Conservation (phyloP, 2,329 filamentous ascomycete genomes). For the Penicillium sp. region DNA sequence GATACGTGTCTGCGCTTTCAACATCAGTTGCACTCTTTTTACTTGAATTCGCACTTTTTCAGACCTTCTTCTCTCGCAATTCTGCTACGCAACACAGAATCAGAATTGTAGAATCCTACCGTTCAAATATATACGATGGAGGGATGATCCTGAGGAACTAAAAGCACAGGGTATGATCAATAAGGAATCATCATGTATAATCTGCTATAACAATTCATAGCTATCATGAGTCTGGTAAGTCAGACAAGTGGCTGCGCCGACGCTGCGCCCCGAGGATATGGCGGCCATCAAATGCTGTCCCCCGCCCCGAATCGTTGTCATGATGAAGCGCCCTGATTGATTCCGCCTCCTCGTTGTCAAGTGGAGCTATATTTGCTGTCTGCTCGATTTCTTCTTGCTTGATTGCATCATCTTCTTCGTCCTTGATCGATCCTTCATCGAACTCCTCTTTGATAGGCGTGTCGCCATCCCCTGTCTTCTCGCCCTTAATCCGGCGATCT, state of each 20-base stretch:
- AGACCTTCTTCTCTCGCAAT: background rate
- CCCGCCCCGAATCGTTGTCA: constrained; percentile 44
- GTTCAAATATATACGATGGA: background rate
- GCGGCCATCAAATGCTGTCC: constrained; percentile 47
- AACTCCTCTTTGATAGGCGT: constrained; percentile 8
- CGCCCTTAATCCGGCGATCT: constrained; percentile 20
- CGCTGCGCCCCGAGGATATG: constrained; percentile 28
- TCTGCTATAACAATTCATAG: background rate
- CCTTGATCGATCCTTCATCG: constrained; percentile 25
- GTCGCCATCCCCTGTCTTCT: constrained; percentile 8
- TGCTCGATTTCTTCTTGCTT: constrained; percentile 29
- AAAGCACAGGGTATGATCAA: background rate
- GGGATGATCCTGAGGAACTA: background rate
- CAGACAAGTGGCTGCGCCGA: constrained; percentile 27
- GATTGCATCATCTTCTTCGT: constrained; percentile 17
- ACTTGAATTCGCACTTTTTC: background rate
- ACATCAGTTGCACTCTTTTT: background rate
- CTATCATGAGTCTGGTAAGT: constrained; percentile 2
- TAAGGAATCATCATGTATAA: background rate
- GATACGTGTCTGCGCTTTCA: background rate
- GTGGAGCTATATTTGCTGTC: constrained; percentile 18
- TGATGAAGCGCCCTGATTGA: constrained; percentile 12
- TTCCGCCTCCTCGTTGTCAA: constrained; percentile 17
- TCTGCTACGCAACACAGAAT: background rate
- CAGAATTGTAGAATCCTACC: background rate